Base-by-base conservation (phyloP, 306 rosid genomes). In the Prunus salicina region DNA sequence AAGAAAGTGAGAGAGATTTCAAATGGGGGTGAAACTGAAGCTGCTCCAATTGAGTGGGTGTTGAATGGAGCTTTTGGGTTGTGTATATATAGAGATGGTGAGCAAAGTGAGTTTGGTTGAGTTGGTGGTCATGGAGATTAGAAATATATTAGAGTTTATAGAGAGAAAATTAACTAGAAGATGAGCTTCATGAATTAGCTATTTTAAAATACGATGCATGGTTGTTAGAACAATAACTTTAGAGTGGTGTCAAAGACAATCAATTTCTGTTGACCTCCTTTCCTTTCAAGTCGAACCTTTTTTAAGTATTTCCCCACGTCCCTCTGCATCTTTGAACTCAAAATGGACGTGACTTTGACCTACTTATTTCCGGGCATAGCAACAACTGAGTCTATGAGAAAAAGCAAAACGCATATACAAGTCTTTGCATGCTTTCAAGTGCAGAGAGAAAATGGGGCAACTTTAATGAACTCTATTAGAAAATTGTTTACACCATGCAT, bases 171-270 rank as follows among this genome's bases (percentile, higher is more conserved):
- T 38, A 1, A 38, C 43, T 38, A 38, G 9, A 71, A 16, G 65
- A 52, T 28, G 47, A 25, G 27, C 46, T 8, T 25, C 57, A 24
- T 7, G 5, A 67, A 27, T 67, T 76, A 19, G 61, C 50, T 18
- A 46, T 73, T 76, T 61, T 67, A 71, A 72, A 61, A 56, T 12
- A 4, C 18, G 78, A 64, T 38, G 34, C 55, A 16, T 13, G 78
- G 87, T 85, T 69, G 89, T 86, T 83, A 67, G 82, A 85, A 86
- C 91, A 79, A 34, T 34, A 34, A 83, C 93, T 85, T 63, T 75
- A 78, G 89, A 87, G 88, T 90, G 85, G 78, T 87, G 85, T 90
- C 88, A 64, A 88, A 90, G 96, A 83, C 81, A 90, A 58, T 76
- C 87, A 67, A 81, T 67, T 81, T 66, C 20, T 32, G 64, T 82